Conservation (phyloP, 441 rosid species). For the Mallotus japonicus region DNA sequence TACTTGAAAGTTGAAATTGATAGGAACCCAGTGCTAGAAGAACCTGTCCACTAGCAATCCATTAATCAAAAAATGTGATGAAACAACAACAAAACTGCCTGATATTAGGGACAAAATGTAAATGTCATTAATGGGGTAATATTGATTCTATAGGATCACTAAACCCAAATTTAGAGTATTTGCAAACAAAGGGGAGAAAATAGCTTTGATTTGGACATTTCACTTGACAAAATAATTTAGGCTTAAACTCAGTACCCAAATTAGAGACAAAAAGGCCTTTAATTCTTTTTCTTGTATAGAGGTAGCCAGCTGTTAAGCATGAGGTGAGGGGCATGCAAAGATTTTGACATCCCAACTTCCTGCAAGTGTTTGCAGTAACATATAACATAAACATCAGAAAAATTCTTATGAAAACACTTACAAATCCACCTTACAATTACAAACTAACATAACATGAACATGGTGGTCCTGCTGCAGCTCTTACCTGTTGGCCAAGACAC, state of each 20-base stretch:
- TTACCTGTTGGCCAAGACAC: slow-evolving; percentile 16
- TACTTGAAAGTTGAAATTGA: background rate
- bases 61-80: background rate
- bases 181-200: background rate
- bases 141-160: background rate
- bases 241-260: background rate
- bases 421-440: no score
- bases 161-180: background rate
- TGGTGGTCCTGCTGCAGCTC: slow-evolving; percentile 7
- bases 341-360: slow-evolving; percentile 21
- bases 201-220: slow-evolving; percentile 14
- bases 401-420: background rate
- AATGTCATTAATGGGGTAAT: background rate
- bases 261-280: background rate
- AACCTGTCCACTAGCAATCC: background rate
- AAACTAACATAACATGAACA: background rate
- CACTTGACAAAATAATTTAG: background rate
- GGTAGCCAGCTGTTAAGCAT: slow-evolving; percentile 15
- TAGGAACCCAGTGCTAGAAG: background rate
- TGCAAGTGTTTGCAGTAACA: no score
- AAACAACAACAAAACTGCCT: background rate
- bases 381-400: background rate
- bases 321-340: slow-evolving; percentile 4
- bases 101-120: background rate
- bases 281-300: background rate